Evolutionary conservation across 257 asterid genomes (phyloP).

Genomic region (Pogostemon cablin): DNA sequence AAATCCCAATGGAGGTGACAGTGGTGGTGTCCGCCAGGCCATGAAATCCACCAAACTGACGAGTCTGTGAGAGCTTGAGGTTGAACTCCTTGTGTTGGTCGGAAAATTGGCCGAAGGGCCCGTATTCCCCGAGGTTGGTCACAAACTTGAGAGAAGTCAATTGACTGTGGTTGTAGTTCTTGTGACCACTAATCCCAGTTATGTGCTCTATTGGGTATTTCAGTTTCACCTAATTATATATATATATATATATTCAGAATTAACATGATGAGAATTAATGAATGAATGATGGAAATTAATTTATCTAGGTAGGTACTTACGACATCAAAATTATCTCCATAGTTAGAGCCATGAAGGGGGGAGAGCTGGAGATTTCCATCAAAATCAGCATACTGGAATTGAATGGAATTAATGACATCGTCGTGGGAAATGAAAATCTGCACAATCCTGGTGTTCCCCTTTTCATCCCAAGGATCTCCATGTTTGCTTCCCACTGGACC

Average conservation of each 20-base stretch:
- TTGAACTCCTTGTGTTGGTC: constrained; percentile 24
- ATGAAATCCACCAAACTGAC: constrained; percentile 46
- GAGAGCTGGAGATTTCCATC: constrained; percentile 41
- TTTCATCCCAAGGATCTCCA: constrained; percentile 47
- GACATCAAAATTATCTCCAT: constrained; percentile 33
- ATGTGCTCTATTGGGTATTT: constrained; percentile 39
- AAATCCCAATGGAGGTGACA: constrained; percentile 44
- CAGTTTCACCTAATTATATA: constrained; percentile 35
- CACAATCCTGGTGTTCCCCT: constrained; percentile 34
- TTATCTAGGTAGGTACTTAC: too few relatives aligned
- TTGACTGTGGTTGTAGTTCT: constrained; percentile 29
- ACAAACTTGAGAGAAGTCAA: constrained; percentile 42
- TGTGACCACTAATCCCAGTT: constrained; percentile 41
- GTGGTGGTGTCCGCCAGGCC: constrained; percentile 21
- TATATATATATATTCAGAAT: too few relatives aligned
- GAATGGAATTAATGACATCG: constrained; percentile 42
- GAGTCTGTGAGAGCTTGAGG: constrained; percentile 39
- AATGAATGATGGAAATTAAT: too few relatives aligned
- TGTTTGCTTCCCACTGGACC: constrained; percentile 40
- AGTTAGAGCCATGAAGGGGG: constrained; percentile 25
- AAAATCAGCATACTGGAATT: constrained; percentile 42
- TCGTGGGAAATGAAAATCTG: constrained; percentile 48
- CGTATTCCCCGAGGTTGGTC: constrained; percentile 42
- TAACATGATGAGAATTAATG: too few relatives aligned
- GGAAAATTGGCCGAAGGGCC: constrained; percentile 41